A percentile compares a stretch with the other conserved stretches of the same genome.
These are phyloP conservation scores for Catharanthus roseus DNA, from an alignment of 257 asterid species.

Conservation along the genomic window DNA sequence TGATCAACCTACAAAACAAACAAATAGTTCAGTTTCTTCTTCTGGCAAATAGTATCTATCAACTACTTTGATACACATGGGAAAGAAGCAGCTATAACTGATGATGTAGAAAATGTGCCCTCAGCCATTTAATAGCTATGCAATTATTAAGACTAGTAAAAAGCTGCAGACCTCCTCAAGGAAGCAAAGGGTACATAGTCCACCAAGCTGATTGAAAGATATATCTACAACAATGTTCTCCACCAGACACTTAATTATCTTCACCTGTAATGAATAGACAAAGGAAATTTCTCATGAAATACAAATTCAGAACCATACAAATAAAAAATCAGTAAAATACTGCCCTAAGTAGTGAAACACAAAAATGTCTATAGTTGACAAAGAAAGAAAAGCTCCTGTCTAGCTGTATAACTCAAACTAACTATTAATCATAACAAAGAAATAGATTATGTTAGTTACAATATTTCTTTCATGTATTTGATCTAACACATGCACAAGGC, in stretches of 20 bases:
- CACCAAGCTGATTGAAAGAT: slow-evolving; percentile 94
- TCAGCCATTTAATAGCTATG: neutral
- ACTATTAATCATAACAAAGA: neutral
- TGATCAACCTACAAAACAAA: slow-evolving; percentile 61
- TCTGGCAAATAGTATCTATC: slow-evolving; percentile 4
- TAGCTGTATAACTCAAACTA: neutral
- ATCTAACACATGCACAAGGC: neutral
- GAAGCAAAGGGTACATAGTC: slow-evolving; percentile 87
- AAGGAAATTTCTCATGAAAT: neutral
- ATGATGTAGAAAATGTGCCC: neutral
- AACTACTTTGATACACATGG: neutral
- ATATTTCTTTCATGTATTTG: neutral
- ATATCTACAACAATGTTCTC: slow-evolving; percentile 93
- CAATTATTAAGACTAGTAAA: slow-evolving; percentile 7
- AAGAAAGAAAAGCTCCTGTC: neutral
- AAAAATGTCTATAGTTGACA: neutral
- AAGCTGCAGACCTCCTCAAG: slow-evolving; percentile 67
- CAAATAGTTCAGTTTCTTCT: slow-evolving; percentile 2
- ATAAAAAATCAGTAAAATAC: neutral
- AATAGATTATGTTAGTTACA: neutral
- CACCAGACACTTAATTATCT: slow-evolving; percentile 82
- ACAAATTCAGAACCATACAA: slow-evolving; percentile 14
- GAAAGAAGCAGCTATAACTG: neutral
- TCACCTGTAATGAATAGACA: slow-evolving; percentile 48
- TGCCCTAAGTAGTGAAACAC: neutral